These are phyloP conservation scores for Sclerotinia sclerotiorum DNA, from an alignment of 2,329 filamentous ascomycete genomes.

Conservation along the genomic window DNA sequence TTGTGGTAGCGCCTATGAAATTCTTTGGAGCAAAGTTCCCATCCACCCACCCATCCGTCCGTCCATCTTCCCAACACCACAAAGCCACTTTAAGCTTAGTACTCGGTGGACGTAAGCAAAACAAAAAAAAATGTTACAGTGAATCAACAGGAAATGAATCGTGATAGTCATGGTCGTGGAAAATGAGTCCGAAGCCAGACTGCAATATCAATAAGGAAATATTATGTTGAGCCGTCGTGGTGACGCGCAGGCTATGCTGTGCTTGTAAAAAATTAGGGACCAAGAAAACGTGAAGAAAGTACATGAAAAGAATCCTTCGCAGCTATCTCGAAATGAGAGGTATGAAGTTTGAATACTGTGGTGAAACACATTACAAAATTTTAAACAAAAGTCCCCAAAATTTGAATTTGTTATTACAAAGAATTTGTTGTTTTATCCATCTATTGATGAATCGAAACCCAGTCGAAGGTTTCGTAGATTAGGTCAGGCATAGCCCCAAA, in stretches of 20 bases:
- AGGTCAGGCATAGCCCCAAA: background rate
- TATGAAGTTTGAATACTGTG: constrained; percentile 22
- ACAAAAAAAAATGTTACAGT: constrained; percentile 15
- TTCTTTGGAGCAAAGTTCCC: background rate
- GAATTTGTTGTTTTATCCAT: constrained; percentile 19
- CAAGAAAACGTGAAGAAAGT: constrained; percentile 15
- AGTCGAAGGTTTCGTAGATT: constrained; percentile 12
- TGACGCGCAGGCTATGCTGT: constrained; percentile 12
- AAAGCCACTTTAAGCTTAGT: background rate
- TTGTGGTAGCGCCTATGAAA: background rate
- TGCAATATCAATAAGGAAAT: constrained; percentile 1
- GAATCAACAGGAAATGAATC: constrained; percentile 12
- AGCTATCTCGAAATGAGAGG: constrained; percentile 22
- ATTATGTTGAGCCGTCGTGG: constrained; percentile 16
- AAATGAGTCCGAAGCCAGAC: constrained; percentile 11
- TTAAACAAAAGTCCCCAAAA: constrained; percentile 25
- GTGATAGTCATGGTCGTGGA: constrained; percentile 23
- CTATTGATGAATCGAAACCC: constrained; percentile 12
- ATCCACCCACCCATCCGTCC: background rate
- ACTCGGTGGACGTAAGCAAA: background rate
- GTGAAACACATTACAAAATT: constrained; percentile 23
- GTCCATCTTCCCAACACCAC: constrained; percentile 5
- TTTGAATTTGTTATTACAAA: constrained; percentile 23
- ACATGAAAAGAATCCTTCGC: constrained; percentile 23
- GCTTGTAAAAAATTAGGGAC: background rate